A percentile compares a stretch with the other conserved stretches of the same genome.
Conservation (phyloP, 345 rosid genomes). For the Cardamine occulta region DNA sequence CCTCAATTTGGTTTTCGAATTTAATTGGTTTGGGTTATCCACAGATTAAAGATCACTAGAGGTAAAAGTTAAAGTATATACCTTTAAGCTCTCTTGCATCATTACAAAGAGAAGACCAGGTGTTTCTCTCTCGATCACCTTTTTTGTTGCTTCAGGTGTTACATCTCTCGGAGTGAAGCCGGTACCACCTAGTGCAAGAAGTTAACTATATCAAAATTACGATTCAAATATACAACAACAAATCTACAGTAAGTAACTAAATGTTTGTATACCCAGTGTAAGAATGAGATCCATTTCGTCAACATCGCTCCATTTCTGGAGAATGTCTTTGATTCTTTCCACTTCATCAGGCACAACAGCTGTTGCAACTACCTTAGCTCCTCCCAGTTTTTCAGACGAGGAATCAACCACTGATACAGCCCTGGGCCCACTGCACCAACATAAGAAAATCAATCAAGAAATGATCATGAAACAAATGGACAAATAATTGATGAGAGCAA, state of each 20-base stretch:
- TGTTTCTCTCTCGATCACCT: slow-evolving; percentile 81
- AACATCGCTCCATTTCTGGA: slow-evolving; percentile 76
- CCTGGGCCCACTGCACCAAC: slow-evolving; percentile 77
- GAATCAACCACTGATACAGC: slow-evolving; percentile 74
- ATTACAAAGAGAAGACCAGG: slow-evolving; percentile 89
- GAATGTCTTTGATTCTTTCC: slow-evolving; percentile 63
- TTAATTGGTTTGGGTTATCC: neutral
- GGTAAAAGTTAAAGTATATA: slow-evolving; percentile 28
- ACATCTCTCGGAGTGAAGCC: slow-evolving; percentile 96
- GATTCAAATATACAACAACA: neutral
- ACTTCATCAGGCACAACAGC: slow-evolving; percentile 88
- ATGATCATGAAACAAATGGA: neutral
- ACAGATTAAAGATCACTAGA: neutral
- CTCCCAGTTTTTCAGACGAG: slow-evolving; percentile 83
- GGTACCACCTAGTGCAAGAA: slow-evolving; percentile 71
- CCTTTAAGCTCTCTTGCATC: slow-evolving; percentile 99
- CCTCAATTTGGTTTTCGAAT: neutral
- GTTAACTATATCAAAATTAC: slow-evolving; percentile 5
- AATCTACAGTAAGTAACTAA: slow-evolving; percentile 2
- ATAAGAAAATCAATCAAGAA: slow-evolving; percentile 8
- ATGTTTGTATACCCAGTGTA: slow-evolving; percentile 66
- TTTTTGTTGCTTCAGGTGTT: slow-evolving; percentile 95
- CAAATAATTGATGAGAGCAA: neutral
- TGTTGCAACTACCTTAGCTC: slow-evolving; percentile 75
- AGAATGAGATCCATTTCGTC: slow-evolving; percentile 83